These are phyloP conservation scores for Candida sanyaensis DNA, from an alignment of 1,139 yeast species.

Conservation along the genomic window DNA sequence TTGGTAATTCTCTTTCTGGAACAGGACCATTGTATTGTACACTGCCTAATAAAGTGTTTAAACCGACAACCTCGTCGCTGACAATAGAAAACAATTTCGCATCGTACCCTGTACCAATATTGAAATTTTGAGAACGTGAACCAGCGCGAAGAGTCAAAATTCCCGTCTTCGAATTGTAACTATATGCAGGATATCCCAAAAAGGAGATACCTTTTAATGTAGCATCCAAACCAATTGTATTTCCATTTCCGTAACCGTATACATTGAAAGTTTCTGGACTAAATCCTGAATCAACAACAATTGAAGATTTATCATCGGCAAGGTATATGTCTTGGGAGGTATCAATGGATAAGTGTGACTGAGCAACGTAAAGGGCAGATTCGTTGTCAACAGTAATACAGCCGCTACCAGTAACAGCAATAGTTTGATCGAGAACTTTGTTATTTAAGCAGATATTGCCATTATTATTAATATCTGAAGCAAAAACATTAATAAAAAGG, in stretches of 20 bases:
- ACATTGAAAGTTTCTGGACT: slow-evolving; percentile 25
- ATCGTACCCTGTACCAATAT: slow-evolving; percentile 26
- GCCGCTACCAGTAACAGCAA: slow-evolving; percentile 28
- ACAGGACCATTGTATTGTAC: slow-evolving; percentile 22
- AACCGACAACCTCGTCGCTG: slow-evolving; percentile 18
- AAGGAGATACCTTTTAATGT: slow-evolving; percentile 12
- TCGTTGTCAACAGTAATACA: slow-evolving; percentile 26
- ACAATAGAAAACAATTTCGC: slow-evolving; percentile 15
- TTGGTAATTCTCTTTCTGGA: slow-evolving; percentile 16
- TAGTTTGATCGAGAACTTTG: slow-evolving; percentile 24
- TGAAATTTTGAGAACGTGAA: slow-evolving; percentile 16
- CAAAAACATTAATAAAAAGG: not conserved
- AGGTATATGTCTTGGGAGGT: slow-evolving; percentile 25
- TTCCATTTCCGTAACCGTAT: slow-evolving; percentile 34
- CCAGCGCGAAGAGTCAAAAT: slow-evolving; percentile 19
- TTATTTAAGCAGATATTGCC: slow-evolving; percentile 33
- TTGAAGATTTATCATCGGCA: slow-evolving; percentile 19
- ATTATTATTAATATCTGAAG: slow-evolving; percentile 21
- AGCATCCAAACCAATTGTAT: slow-evolving; percentile 24
- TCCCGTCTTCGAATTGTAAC: slow-evolving; percentile 21
- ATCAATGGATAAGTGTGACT: slow-evolving; percentile 18
- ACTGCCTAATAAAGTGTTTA: slow-evolving; percentile 12
- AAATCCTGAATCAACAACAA: slow-evolving; percentile 22
- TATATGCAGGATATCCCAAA: slow-evolving; percentile 9
- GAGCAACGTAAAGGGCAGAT: slow-evolving; percentile 23